Conservation (phyloP, 2,329 filamentous ascomycete genomes). For the Graphiopsis chlorocephala region DNA sequence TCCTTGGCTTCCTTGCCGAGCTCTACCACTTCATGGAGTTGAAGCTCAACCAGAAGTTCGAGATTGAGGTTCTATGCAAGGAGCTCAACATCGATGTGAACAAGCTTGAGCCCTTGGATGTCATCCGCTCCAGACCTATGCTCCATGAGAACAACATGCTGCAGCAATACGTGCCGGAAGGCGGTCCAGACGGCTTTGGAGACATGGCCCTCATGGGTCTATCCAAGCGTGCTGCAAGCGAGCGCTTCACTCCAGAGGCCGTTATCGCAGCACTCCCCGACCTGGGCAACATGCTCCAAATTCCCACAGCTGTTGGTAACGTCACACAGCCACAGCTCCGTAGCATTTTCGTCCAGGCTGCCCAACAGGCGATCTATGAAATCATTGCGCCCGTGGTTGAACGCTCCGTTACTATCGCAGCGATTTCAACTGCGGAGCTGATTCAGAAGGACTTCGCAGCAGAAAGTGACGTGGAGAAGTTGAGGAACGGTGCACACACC, state of each 20-base stretch:
- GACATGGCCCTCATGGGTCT: conserved; percentile 72
- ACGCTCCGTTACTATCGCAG: conserved; percentile 93
- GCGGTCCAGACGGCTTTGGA: conserved; percentile 72
- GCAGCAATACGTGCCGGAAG: conserved; percentile 42
- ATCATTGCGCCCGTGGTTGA: conserved; percentile 98
- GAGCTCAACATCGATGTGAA: conserved; percentile 90
- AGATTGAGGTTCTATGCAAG: conserved; percentile 96
- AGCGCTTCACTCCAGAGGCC: conserved; percentile 71
- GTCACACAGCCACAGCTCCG: conserved; percentile 65
- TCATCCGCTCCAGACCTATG: conserved; percentile 71
- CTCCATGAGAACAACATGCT: conserved; percentile 34
- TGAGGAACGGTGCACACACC: conserved; percentile 81
- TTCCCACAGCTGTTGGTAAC: conserved; percentile 74
- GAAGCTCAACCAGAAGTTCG: conserved; percentile 96
- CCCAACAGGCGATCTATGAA: conserved; percentile 86
- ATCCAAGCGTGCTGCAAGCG: conserved; percentile 58
- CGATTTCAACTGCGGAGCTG: conserved; percentile 92
- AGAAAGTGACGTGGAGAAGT: conserved; percentile 82
- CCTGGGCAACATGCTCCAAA: conserved; percentile 72
- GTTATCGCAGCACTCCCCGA: conserved; percentile 82
- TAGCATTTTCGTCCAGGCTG: conserved; percentile 77
- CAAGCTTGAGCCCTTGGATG: conserved; percentile 79
- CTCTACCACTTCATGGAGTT: conserved; percentile 90
- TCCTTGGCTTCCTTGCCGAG: conserved; percentile 85
- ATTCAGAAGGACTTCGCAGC: conserved; percentile 95